Evolutionary conservation across 768 basidiomycete species (phyloP), one percentile per base, ranked within the genome.

Genomic region (Rhizopogon vesiculosus): DNA sequence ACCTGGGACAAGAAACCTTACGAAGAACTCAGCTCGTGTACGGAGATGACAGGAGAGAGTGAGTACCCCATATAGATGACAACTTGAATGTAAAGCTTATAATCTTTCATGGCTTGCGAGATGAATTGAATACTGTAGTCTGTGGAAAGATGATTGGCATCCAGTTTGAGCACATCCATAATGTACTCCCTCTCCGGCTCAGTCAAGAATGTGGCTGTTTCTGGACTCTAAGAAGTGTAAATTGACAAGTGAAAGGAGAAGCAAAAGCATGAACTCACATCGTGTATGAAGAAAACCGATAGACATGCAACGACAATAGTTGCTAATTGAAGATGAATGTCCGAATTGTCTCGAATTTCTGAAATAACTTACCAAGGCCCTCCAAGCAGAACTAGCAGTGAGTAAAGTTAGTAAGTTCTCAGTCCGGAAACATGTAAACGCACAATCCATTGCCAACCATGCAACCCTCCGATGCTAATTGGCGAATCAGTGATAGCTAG

Each of bases 121-220:
- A 82, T 69, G 46, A 80, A 82, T 46, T 69, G 70, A n/a, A 62
- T 67, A 41, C 76, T 69, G 51, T 70, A 80, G 53, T 78, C 74
- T 2, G 75, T 78, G 9, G 77, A 71, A 33, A 76, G 74, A 54
- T 74, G 71, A 57, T 74, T 75, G 1, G 69, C 62, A 50, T 82
- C 80, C 48, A 74, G 71, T 58, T 73, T 75, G 51, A 82, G 62
- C 71, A 78, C 66, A 13, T 71, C 54, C 7, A 75, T 53, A 3
- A 82, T 64, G 46, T 67, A 61, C 40, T 51, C 57, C 45, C 73
- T 74, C 60, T 85, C 83, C 3, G 61, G 52, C 5, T 74, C 70
- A 8, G 73, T 77, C 55, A 85, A 66, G 69, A 84, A 86, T n/a
- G 68, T 72, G 16, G 83, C 83, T 1, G 83, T 85, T 58, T 78